Base-by-base conservation (phyloP, 331 rosid species). In the Spiraea crenata region DNA sequence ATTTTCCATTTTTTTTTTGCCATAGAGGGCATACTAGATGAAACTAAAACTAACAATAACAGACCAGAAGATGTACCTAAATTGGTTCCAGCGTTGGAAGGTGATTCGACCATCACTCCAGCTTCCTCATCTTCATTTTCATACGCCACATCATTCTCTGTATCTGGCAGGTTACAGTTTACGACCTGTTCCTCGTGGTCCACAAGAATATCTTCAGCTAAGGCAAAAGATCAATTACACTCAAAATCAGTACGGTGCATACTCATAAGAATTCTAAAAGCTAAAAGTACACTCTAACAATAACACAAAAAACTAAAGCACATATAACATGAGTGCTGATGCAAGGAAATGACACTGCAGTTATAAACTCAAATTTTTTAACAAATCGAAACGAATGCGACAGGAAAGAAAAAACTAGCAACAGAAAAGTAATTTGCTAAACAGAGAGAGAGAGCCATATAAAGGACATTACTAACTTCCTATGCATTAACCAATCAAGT, bases 121-220 rank as follows among this genome's bases (percentile, higher is more conserved):
- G 78, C 76, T 69, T 78, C 80, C 67, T 79, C 76, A 2, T 72
- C 85, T 55, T 72, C 77, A 66, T 63, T 81, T 45, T 71, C 82
- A 76, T 19, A 70, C 44, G 48, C 73, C 37, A 17, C 75, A 65
- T 16, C 40, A 62, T 82, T 79, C 74, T 77, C 75, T 9, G 58
- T 70, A 63, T 79, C 85, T 12, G 58, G 83, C 64, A 75, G 48
- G 57, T 59, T 50, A 70, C 84, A 73, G 59, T 47, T 65, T 57
- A 70, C 48, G 65, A 79, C 48, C 75, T 64, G 81, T 74, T 64
- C 87, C 79, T 67, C 85, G 35, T 38, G 37, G 65, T 57, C 65
- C 45, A 67, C 58, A 15, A 37, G 14, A 58, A 64, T 67, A 75
- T 76, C 79, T 63, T 57, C 78, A 55, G 60, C 86, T 78, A 69